Evolutionary conservation across 371 early-diverging fungal species (phyloP).

Genomic region (Zychaea mexicana): DNA sequence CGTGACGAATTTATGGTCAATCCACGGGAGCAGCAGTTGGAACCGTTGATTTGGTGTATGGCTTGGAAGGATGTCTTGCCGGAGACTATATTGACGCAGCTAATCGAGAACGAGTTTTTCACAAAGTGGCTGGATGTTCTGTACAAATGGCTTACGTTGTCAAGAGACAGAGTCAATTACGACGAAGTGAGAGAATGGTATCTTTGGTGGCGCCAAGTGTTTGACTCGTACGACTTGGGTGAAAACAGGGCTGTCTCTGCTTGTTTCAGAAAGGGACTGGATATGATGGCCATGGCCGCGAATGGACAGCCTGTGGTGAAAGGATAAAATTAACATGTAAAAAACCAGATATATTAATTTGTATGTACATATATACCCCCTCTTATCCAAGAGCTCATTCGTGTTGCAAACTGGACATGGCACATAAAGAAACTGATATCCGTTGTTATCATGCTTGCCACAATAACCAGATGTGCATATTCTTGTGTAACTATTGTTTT

Average conservation of each 20-base stretch:
- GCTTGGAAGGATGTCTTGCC: constrained; percentile 69
- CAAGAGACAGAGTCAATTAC: constrained; percentile 48
- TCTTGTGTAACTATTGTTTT: too few relatives aligned
- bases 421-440: too few relatives aligned
- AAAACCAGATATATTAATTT: not conserved
- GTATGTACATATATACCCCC: constrained; percentile 2
- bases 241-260: constrained; percentile 46
- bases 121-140: constrained; percentile 71
- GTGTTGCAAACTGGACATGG: too few relatives aligned
- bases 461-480: too few relatives aligned
- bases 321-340: not conserved
- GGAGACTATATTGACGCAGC: constrained; percentile 50
- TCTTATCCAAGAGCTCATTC: too few relatives aligned
- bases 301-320: constrained; percentile 11
- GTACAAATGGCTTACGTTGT: constrained; percentile 66
- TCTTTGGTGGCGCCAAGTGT: constrained; percentile 70
- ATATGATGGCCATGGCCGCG: constrained; percentile 65
- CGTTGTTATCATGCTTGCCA: too few relatives aligned
- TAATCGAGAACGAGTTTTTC: constrained; percentile 82
- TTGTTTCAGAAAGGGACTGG: constrained; percentile 69
- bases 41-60: constrained; percentile 61
- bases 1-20: constrained; percentile 72
- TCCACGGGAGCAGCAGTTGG: constrained; percentile 70
- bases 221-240: constrained; percentile 48
- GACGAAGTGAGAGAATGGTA: constrained; percentile 75